phyloP scores from a whole-genome alignment of 2,329 filamentous ascomycete species.

The Cercospora sojina region DNA sequence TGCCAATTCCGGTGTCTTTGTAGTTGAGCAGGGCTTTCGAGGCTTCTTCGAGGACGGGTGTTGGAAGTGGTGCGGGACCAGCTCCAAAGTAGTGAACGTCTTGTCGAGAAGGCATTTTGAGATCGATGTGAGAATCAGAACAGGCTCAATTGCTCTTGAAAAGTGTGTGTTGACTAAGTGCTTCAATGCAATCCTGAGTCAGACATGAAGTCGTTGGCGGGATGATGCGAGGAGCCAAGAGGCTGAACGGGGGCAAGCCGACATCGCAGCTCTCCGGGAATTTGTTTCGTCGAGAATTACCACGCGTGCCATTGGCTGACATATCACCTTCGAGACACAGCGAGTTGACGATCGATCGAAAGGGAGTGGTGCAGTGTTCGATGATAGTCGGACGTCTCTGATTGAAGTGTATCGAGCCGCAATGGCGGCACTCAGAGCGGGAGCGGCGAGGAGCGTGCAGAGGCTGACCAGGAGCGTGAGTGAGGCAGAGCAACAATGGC shows the following conservation, averaged over 20 bases:
- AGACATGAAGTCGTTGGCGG: background rate
- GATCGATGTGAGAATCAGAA: background rate
- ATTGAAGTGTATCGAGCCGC: background rate
- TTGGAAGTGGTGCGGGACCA: slow-evolving; percentile 83
- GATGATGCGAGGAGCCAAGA: background rate
- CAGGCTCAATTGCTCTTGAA: background rate
- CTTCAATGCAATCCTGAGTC: background rate
- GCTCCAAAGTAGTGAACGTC: slow-evolving; percentile 87
- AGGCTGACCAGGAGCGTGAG: slow-evolving; percentile 27
- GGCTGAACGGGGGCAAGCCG: background rate
- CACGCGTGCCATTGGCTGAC: slow-evolving; percentile 22
- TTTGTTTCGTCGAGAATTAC: slow-evolving; percentile 14
- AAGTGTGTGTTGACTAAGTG: background rate
- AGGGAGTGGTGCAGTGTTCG: background rate
- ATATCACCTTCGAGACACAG: background rate
- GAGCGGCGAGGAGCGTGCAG: slow-evolving; percentile 24
- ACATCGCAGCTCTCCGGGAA: slow-evolving; percentile 9
- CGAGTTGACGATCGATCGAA: background rate
- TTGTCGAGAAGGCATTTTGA: slow-evolving; percentile 65
- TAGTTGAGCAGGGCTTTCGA: slow-evolving; percentile 78
- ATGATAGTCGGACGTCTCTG: background rate
- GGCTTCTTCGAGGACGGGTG: slow-evolving; percentile 73
- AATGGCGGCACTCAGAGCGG: slow-evolving; percentile 27
- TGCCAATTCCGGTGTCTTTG: slow-evolving; percentile 74
- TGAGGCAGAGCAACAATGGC: background rate